Evolutionary conservation across 1,284 basidiomycete genomes (phyloP).

Genomic region (Naganishia albida): DNA sequence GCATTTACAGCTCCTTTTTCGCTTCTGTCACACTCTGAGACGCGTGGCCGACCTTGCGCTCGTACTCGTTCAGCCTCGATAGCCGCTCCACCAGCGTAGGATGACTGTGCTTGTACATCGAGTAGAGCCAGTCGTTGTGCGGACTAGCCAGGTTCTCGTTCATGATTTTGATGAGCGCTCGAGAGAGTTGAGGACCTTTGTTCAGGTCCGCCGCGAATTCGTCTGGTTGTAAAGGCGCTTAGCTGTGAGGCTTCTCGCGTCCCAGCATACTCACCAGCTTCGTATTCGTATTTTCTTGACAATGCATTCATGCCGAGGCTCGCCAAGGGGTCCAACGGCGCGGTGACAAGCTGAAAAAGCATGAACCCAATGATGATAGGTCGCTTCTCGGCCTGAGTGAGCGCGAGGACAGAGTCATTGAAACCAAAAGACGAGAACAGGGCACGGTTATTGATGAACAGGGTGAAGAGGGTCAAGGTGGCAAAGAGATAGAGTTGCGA

Average conservation of each 20-base stretch:
- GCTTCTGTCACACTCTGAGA: slow-evolving; percentile 1
- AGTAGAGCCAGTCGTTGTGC: slow-evolving; percentile 90
- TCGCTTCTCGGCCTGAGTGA: slow-evolving; percentile 58
- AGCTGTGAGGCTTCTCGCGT: background rate
- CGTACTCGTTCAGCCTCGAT: slow-evolving; percentile 33
- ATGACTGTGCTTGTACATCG: slow-evolving; percentile 89
- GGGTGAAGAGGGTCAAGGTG: slow-evolving; percentile 83
- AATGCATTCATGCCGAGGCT: slow-evolving; percentile 75
- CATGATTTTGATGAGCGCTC: slow-evolving; percentile 77
- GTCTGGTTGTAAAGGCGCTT: slow-evolving; percentile 39
- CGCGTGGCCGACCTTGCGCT: slow-evolving; percentile 26
- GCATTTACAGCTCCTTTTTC: slow-evolving; percentile 39
- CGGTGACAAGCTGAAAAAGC: slow-evolving; percentile 81
- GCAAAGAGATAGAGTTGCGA: slow-evolving; percentile 84
- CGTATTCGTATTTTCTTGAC: slow-evolving; percentile 81
- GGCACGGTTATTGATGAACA: slow-evolving; percentile 83
- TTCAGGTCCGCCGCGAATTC: slow-evolving; percentile 51
- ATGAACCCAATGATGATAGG: slow-evolving; percentile 88
- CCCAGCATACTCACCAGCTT: slow-evolving; percentile 72
- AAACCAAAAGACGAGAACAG: slow-evolving; percentile 87
- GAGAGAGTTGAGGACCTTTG: slow-evolving; percentile 65
- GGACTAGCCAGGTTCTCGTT: slow-evolving; percentile 87
- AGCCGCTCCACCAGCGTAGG: slow-evolving; percentile 85
- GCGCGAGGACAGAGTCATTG: slow-evolving; percentile 56
- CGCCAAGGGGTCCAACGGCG: slow-evolving; percentile 76